Evolutionary conservation across 2,329 filamentous ascomycete genomes (phyloP).

Genomic region (Hysterium pulicare): DNA sequence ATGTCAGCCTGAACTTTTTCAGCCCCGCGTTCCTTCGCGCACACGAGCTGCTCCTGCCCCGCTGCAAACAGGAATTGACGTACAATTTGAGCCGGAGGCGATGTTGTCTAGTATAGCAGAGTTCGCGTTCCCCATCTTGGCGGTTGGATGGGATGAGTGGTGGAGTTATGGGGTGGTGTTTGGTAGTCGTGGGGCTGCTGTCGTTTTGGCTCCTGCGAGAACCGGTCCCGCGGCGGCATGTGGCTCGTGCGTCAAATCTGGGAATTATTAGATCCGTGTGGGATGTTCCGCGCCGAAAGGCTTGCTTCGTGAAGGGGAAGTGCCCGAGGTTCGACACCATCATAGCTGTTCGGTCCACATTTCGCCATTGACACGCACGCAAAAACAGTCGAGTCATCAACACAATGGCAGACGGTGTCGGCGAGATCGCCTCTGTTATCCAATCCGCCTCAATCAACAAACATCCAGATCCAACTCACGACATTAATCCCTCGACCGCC

Average conservation of each 20-base stretch:
- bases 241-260: no score
- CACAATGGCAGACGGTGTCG: conserved; percentile 57
- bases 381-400: no score
- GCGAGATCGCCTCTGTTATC: conserved; percentile 72
- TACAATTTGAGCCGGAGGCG: conserved; percentile 95
- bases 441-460: conserved; percentile 77
- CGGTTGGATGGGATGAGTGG: conserved; percentile 18
- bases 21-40: conserved; percentile 28
- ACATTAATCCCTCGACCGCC: conserved; percentile 76
- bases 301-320: no score
- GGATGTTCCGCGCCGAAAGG: no score
- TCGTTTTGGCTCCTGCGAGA: no score
- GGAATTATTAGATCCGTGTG: no score
- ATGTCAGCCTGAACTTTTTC: conserved; percentile 24
- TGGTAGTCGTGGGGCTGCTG: conserved; percentile 12
- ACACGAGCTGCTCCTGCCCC: conserved; percentile 15
- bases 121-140: conserved; percentile 55
- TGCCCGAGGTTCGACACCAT: no score
- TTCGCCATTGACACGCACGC: no score
- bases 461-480: conserved; percentile 67
- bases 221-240: no score
- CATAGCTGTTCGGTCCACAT: no score
- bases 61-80: conserved; percentile 32
- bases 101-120: conserved; percentile 85
- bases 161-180: conserved; percentile 11